Evolutionary conservation across 2,329 filamentous ascomycete genomes (phyloP), one percentile per base, ranked within the genome.

Genomic region (Aspergillus japonicus): DNA sequence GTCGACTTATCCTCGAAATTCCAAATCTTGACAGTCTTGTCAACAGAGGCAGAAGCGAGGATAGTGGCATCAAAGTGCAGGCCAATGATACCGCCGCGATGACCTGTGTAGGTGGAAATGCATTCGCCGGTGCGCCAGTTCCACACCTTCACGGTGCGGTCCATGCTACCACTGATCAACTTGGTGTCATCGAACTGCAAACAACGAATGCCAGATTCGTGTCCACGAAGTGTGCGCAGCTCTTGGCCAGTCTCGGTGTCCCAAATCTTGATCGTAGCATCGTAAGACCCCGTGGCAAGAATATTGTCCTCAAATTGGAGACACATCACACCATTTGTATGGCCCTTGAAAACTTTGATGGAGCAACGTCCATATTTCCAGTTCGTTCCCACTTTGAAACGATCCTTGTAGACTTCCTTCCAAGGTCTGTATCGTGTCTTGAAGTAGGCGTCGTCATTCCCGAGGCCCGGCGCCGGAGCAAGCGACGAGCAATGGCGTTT

Each of bases 381-480:
- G 74, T 98, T 98, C 61, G 89, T 95, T 54, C 95, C 94, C 51
- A 99, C 92, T 74, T 94, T 95, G 82, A 94, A 98, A 16, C 91
- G 87, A 74, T 97, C 94, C 64, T 92, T 90, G 80, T 99, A 99
- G 1, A 99, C 91, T 62, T 96, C 92, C 76, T 99, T 99, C 95
- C 95, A 99, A 0, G 89, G 92, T 31, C 92, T 78, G 62, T 78
- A 78, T 23, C 77, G 75, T 14, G 80, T 80, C 61, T 81, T 80
- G 67, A 83, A 82, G 64, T 82, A 83, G 11, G 79, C 77, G 21
- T 79, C 78, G 31, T 78, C 68, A 14, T 70, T 68, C 35, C 77
- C 76, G 1, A 72, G 59, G 11, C 52, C 56, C 39, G 70, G 59
- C 1, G 61, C 65, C n/a, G 21, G 23, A 14, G 39, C 35, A 11